These are phyloP conservation scores for Yarrowia galli DNA, from an alignment of 1,139 yeast species.

Conservation along the genomic window DNA sequence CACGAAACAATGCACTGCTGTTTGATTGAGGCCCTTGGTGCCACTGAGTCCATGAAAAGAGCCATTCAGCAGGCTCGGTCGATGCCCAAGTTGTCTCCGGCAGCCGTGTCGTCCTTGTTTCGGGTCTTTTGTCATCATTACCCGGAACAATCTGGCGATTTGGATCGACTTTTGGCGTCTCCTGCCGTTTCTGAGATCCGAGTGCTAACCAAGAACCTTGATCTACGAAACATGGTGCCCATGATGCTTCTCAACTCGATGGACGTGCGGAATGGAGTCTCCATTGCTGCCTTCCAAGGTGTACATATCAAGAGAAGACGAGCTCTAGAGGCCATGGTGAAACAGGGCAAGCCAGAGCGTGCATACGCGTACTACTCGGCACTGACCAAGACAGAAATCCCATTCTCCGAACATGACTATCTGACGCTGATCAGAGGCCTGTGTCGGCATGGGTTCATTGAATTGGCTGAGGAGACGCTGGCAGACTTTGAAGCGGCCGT, in stretches of 20 bases:
- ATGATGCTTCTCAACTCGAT: constrained; percentile 5
- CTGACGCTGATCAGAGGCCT: constrained; percentile 6
- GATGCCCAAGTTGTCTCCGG: not conserved
- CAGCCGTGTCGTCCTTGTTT: constrained; percentile 1
- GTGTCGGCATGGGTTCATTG: not conserved
- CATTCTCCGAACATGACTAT: constrained; percentile 27
- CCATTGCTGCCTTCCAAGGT: constrained; percentile 5
- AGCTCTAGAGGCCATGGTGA: constrained; percentile 1
- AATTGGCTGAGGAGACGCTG: constrained; percentile 6
- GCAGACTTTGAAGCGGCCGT: constrained; percentile 4
- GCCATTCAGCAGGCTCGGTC: not conserved
- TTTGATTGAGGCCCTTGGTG: constrained; percentile 13
- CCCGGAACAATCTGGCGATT: constrained; percentile 14
- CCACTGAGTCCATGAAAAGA: not conserved
- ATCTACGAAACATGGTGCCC: constrained; percentile 12
- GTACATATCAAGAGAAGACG: constrained; percentile 22
- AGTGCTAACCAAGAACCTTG: constrained; percentile 9
- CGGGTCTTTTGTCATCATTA: constrained; percentile 10
- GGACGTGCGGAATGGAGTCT: constrained; percentile 6
- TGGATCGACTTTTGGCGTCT: constrained; percentile 19
- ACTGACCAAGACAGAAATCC: constrained; percentile 19
- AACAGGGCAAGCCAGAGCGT: constrained; percentile 11
- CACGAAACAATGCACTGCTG: not conserved
- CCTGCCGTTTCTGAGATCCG: constrained; percentile 12
- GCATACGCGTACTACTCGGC: constrained; percentile 16